These are phyloP conservation scores for Euphorbia pulcherrima DNA, from an alignment of 345 rosid genomes.

Conservation along the genomic window DNA sequence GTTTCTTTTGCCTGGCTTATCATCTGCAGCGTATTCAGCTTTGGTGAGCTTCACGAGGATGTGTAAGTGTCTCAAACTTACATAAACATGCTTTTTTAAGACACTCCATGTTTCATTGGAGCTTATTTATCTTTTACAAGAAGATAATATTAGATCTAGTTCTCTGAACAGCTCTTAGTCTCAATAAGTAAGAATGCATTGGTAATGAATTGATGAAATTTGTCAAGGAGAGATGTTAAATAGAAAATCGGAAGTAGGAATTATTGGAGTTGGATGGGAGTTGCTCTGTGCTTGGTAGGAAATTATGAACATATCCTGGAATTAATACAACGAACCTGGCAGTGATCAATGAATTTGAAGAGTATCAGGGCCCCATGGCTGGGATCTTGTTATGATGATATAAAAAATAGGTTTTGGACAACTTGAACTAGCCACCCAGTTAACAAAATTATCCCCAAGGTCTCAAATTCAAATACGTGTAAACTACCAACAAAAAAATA, in stretches of 20 bases:
- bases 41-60: slow-evolving; percentile 53
- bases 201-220: not conserved
- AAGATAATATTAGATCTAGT: not conserved
- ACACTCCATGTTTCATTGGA: not conserved
- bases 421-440: not conserved
- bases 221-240: not conserved
- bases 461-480: not conserved
- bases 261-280: not conserved
- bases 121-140: not conserved
- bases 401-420: not conserved
- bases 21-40: slow-evolving; percentile 48
- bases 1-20: slow-evolving; percentile 64
- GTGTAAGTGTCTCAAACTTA: slow-evolving; percentile 38
- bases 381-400: not conserved
- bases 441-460: not conserved
- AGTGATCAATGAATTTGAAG: not conserved
- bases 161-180: not conserved
- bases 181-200: not conserved
- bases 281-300: not conserved
- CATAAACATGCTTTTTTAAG: not conserved
- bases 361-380: not conserved
- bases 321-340: not conserved
- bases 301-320: not conserved
- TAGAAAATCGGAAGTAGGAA: not conserved
- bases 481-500: not conserved